phyloP scores from a whole-genome alignment of 1,284 basidiomycete species.

The Leccinum pseudoinsigne region DNA sequence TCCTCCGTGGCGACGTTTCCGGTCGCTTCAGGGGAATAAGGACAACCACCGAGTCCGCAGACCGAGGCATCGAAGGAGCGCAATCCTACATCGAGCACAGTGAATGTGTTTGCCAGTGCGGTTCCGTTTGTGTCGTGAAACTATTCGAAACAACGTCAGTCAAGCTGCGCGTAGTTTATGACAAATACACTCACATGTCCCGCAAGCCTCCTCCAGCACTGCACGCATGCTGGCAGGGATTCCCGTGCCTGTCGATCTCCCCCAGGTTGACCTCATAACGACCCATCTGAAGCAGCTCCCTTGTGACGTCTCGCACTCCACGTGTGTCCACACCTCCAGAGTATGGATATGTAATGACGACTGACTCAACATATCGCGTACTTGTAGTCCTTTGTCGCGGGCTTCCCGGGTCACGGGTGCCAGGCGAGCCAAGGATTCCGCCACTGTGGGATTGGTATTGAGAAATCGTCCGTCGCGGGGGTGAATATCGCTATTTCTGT shows the following conservation, averaged over 20 bases:
- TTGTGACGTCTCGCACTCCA: constrained; percentile 70
- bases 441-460: constrained; percentile 83
- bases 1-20: too few species aligned
- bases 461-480: constrained; percentile 81
- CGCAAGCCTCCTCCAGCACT: constrained; percentile 71
- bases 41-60: constrained; percentile 54
- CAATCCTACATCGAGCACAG: constrained; percentile 64
- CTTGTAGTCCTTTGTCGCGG: constrained; percentile 53
- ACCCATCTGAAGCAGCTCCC: constrained; percentile 82
- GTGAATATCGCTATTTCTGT: too few species aligned
- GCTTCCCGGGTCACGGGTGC: constrained; percentile 53
- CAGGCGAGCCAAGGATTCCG: constrained; percentile 71
- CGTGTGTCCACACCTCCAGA: constrained; percentile 73
- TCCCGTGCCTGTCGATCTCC: constrained; percentile 82
- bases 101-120: constrained; percentile 70
- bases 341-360: constrained; percentile 86
- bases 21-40: constrained; percentile 80
- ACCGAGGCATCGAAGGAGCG: constrained; percentile 77
- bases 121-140: constrained; percentile 94
- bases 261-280: constrained; percentile 66
- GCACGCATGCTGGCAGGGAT: constrained; percentile 59
- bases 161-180: background rate
- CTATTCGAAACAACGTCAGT: constrained; percentile 38
- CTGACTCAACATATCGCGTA: constrained; percentile 82
- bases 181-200: constrained; percentile 56